Evolutionary conservation across 352 stramenopile genomes (phyloP).

Genomic region (Thalassiosira exigua): DNA sequence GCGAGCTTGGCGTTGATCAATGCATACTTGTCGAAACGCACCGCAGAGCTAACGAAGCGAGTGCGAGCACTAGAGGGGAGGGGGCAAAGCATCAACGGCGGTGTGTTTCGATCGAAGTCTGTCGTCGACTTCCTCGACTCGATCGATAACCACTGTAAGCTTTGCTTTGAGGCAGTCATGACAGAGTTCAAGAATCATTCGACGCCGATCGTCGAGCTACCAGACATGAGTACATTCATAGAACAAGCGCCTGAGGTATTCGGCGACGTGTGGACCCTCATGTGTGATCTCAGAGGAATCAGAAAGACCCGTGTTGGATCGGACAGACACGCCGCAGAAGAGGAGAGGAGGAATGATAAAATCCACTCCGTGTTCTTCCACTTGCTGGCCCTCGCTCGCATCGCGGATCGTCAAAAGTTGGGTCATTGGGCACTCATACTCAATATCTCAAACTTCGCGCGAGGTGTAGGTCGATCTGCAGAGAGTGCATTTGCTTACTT

Average conservation of each 20-base stretch:
- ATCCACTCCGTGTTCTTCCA: conserved; percentile 5
- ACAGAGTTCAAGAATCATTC: conserved; percentile 19
- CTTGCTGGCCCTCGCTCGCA: background rate
- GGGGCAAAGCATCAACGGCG: background rate
- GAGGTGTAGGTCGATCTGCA: conserved; percentile 14
- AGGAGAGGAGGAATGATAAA: too few species aligned
- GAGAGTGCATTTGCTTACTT: conserved; percentile 8
- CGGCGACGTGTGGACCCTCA: background rate
- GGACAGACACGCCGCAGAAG: too few species aligned
- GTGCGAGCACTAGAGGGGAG: background rate
- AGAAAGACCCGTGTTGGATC: too few species aligned
- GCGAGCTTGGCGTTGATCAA: conserved; percentile 8
- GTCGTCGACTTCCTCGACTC: background rate
- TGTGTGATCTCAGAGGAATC: background rate
- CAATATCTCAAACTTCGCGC: conserved; percentile 7
- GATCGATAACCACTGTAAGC: background rate
- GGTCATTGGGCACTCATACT: conserved; percentile 21
- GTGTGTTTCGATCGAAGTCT: background rate
- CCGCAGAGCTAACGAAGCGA: background rate
- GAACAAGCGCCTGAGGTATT: conserved; percentile 2
- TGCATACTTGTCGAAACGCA: background rate
- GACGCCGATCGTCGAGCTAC: background rate
- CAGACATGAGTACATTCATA: conserved; percentile 10
- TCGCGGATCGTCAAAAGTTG: background rate
- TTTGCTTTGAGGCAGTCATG: background rate